A percentile compares a stretch with the other conserved stretches of the same genome.
Conservation (phyloP, 2,329 filamentous ascomycete genomes). For the Xylariaceae sp. region DNA sequence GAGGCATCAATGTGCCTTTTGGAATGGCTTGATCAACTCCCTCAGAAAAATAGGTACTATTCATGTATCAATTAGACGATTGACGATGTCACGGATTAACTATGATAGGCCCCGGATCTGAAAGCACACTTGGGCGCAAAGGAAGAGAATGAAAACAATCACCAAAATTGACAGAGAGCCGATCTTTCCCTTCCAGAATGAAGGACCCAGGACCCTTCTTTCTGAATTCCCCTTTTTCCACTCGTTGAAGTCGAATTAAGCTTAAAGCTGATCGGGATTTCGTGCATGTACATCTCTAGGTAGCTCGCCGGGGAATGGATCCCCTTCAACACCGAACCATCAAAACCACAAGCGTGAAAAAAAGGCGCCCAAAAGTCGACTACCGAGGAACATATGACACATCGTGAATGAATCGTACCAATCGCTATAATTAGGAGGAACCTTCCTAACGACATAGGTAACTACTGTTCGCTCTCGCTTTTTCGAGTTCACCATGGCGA, state of each 20-base stretch:
- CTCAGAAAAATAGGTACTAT: slow-evolving; percentile 4
- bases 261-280: too few species aligned
- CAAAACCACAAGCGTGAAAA: neutral
- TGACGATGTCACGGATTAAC: slow-evolving; percentile 14
- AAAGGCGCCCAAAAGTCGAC: too few species aligned
- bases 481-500: neutral
- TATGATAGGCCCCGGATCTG: neutral
- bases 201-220: neutral
- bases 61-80: slow-evolving; percentile 18
- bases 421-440: too few species aligned
- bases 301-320: too few species aligned
- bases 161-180: neutral
- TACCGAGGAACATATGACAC: too few species aligned
- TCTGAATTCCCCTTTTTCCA: neutral
- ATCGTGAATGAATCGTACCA: too few species aligned
- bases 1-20: slow-evolving; percentile 14
- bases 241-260: neutral
- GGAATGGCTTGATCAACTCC: slow-evolving; percentile 7
- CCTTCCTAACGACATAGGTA: too few species aligned
- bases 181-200: neutral
- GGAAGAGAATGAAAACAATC: neutral
- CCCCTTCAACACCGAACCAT: neutral
- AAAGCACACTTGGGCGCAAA: neutral
- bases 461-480: neutral
- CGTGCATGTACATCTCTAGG: too few species aligned